Percentiles rank a stretch among this genome's conserved stretches.
Evolutionary conservation across 2,329 filamentous ascomycete species (phyloP).

Genomic region (Cadophora malorum): DNA sequence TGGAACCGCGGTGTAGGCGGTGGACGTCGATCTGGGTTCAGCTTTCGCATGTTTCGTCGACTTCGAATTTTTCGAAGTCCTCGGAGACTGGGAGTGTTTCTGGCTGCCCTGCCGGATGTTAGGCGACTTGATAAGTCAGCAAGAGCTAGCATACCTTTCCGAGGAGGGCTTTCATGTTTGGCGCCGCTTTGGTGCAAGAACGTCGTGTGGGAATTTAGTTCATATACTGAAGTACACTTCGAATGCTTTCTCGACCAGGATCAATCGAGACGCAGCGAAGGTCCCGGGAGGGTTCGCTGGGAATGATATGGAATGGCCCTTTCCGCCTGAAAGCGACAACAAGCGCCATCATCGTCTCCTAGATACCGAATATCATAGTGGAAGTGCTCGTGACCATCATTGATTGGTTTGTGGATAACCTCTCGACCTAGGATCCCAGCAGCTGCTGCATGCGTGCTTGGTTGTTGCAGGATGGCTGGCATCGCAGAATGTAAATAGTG

Average conservation of each 20-base stretch:
- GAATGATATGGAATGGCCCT: neutral
- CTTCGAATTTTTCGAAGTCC: too few species aligned
- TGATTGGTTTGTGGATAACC: constrained; percentile 35
- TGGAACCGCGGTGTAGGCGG: neutral
- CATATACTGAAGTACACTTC: too few species aligned
- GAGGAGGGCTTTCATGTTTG: too few species aligned
- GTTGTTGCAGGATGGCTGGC: constrained; percentile 31
- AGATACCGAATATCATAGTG: constrained; percentile 24
- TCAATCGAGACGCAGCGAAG: too few species aligned
- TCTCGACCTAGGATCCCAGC: constrained; percentile 26
- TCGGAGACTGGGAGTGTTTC: too few species aligned
- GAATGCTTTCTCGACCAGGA: too few species aligned
- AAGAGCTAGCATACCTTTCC: too few species aligned
- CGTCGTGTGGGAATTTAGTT: too few species aligned
- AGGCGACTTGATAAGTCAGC: too few species aligned
- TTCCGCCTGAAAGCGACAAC: constrained; percentile 21
- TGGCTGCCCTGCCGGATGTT: too few species aligned
- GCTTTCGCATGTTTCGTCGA: too few species aligned
- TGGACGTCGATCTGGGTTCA: neutral
- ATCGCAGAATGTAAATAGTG: constrained; percentile 25
- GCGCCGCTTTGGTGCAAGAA: too few species aligned
- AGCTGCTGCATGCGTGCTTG: constrained; percentile 31
- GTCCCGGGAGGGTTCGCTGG: neutral
- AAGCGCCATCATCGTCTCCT: constrained; percentile 20
- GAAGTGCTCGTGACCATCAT: constrained; percentile 31